Conservation (phyloP, 352 stramenopile genomes). For the Phytophthora colocasiae region DNA sequence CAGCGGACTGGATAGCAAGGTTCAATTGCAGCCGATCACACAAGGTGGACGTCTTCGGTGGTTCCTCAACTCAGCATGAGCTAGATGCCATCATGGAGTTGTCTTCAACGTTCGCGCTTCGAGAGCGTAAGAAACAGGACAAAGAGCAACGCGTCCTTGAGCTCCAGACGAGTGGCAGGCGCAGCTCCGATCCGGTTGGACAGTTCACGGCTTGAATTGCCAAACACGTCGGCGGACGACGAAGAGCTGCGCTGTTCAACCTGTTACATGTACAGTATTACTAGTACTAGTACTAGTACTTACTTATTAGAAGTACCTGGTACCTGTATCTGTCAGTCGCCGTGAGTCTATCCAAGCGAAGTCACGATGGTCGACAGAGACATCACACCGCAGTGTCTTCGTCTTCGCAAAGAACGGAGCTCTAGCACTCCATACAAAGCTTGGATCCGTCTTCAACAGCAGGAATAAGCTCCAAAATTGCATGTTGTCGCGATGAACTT, state of each 20-base stretch:
- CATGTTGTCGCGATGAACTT: constrained; percentile 9
- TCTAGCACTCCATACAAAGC: constrained; percentile 16
- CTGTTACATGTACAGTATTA: too few relatives aligned
- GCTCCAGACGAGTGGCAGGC: constrained; percentile 15
- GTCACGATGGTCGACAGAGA: constrained; percentile 24
- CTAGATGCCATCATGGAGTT: constrained; percentile 23
- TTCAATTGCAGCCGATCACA: background rate
- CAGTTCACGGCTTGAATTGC: constrained; percentile 5
- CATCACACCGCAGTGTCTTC: constrained; percentile 18
- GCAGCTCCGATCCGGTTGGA: constrained; percentile 1
- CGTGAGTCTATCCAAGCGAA: constrained; percentile 32
- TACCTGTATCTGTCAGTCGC: constrained; percentile 34
- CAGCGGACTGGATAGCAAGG: background rate
- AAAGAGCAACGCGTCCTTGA: constrained; percentile 19
- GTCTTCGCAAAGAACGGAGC: constrained; percentile 17
- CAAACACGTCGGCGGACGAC: constrained; percentile 3
- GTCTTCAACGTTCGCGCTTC: constrained; percentile 27
- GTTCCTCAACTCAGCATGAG: constrained; percentile 9
- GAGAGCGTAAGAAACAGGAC: constrained; percentile 24
- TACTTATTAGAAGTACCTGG: too few relatives aligned
- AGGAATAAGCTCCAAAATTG: constrained; percentile 7
- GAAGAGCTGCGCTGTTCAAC: constrained; percentile 7
- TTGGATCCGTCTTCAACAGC: background rate
- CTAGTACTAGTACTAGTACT: too few relatives aligned
- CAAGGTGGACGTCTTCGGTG: background rate